Evolutionary conservation across 2,329 filamentous ascomycete genomes (phyloP).

Genomic region (Pezicula carpinea): DNA sequence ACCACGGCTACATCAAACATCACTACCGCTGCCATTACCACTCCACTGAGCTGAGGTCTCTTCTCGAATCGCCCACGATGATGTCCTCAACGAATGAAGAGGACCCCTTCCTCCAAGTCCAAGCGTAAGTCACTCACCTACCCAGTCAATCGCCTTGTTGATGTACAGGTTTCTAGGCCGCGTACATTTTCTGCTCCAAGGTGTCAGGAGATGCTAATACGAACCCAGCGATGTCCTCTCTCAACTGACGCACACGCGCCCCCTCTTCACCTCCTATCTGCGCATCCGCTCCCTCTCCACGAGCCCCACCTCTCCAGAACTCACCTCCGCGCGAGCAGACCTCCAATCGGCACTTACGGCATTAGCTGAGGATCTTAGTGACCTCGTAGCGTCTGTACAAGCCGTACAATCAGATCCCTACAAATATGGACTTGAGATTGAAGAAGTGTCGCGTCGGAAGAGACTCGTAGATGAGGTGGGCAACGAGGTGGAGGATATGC

Average conservation of each 20-base stretch:
- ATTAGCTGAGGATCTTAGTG: slow-evolving; percentile 78
- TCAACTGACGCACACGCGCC: slow-evolving; percentile 74
- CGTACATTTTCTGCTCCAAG: slow-evolving; percentile 1
- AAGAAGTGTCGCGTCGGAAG: slow-evolving; percentile 77
- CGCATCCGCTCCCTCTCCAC: slow-evolving; percentile 86
- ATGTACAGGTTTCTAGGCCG: background rate
- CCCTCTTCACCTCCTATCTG: slow-evolving; percentile 90
- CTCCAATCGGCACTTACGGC: slow-evolving; percentile 61
- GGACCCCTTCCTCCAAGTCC: slow-evolving; percentile 69
- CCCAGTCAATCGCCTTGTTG: no score
- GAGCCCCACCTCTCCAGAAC: slow-evolving; percentile 71
- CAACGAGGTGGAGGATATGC: slow-evolving; percentile 84
- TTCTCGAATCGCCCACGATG: slow-evolving; percentile 35
- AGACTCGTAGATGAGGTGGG: slow-evolving; percentile 86
- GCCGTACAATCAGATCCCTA: slow-evolving; percentile 86
- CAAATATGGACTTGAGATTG: slow-evolving; percentile 76
- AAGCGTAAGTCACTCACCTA: slow-evolving; percentile 46
- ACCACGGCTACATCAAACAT: no score
- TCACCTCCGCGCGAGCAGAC: slow-evolving; percentile 70
- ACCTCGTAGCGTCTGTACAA: slow-evolving; percentile 80
- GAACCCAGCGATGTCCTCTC: slow-evolving; percentile 74
- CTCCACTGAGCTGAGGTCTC: no score
- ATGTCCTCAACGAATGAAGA: slow-evolving; percentile 65
- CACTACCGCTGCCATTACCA: no score
- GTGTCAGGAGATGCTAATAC: slow-evolving; percentile 7